These are phyloP conservation scores for Casuarina glauca DNA, from an alignment of 306 rosid genomes.

Conservation along the genomic window DNA sequence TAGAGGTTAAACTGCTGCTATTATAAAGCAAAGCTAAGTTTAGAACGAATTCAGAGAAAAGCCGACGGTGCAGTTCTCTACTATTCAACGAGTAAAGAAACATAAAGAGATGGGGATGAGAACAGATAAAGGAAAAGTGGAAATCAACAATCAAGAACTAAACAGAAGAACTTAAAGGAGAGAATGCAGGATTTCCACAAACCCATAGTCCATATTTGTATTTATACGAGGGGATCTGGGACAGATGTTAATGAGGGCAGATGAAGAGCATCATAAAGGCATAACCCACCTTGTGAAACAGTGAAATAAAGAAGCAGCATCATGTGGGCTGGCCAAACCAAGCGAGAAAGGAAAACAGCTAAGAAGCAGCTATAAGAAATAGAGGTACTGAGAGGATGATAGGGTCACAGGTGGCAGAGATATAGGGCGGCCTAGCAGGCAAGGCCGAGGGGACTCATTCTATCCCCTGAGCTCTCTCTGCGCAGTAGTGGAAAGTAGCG, in stretches of 20 bases:
- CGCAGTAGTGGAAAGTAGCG: not conserved
- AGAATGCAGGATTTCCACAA: not conserved
- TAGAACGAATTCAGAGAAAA: not conserved
- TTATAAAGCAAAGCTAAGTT: not conserved
- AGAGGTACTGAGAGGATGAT: constrained; percentile 35
- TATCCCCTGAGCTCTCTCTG: not conserved
- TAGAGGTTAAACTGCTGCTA: not conserved
- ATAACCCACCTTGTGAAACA: constrained; percentile 32
- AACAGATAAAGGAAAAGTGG: not conserved
- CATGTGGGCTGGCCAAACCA: constrained; percentile 19
- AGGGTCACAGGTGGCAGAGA: constrained; percentile 49
- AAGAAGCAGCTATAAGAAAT: constrained; percentile 39
- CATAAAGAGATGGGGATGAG: not conserved
- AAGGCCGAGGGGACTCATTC: constrained; percentile 10
- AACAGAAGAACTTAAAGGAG: not conserved
- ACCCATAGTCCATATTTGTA: not conserved
- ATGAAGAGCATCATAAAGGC: constrained; percentile 14
- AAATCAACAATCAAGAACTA: not conserved
- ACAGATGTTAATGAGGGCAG: constrained; percentile 14
- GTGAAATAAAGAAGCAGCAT: constrained; percentile 36
- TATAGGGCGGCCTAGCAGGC: constrained; percentile 62
- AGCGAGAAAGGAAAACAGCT: constrained; percentile 35
- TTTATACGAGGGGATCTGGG: constrained; percentile 12
- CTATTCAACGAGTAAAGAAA: not conserved
- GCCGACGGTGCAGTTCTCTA: not conserved